Base-by-base conservation (phyloP, 257 asterid species). In the Lycium ferocissimum region DNA sequence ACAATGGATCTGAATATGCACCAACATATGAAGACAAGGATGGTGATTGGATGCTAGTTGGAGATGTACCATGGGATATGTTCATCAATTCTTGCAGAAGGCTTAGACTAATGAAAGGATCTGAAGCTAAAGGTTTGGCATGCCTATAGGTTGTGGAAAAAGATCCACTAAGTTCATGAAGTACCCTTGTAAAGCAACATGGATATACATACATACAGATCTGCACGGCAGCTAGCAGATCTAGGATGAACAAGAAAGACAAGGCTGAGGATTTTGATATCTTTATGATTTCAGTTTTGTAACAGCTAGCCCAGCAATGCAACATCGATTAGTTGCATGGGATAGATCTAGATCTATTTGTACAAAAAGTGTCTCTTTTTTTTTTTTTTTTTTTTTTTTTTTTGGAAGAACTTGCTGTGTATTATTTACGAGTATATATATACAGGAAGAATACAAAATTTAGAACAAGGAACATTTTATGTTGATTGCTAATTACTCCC, bases 51-150 rank as follows among this genome's bases (percentile, higher is more conserved):
- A 96, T 96, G 99, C 84, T 96, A 0, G 98, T 92, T 9, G 99
- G 99, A 37, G 99, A 96, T 90, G 99, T 96, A 56, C 99, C 99
- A 35, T 96, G 98, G 98, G 95, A 94, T 4, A 96, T 96, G 99
- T 96, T 96, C 66, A 59, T 92, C 70, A 88, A 83, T 33, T 92
- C 97, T 81, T 96, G 99, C 93, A 94, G 86, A 59, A 90, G 99
- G 86, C 83, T 96, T 83, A 88, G 99, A 87, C 89, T 96, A 85
- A 95, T 94, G 91, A 96, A 91, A 85, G 93, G 93, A 0, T 93
- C 94, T 4, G 98, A 96, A 71, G 97, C 98, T 57, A 92, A 89
- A 83, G 98, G 99, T 35, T 86, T 94, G 83, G 84, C 84, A 45
- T 38, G 45, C 59, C 40, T 11, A 76, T 76, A 76, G 2, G 38